A percentile compares a stretch with the other conserved stretches of the same genome.
Conservation (phyloP, 495 filamentous ascomycete species). For the Parmelia sp. region DNA sequence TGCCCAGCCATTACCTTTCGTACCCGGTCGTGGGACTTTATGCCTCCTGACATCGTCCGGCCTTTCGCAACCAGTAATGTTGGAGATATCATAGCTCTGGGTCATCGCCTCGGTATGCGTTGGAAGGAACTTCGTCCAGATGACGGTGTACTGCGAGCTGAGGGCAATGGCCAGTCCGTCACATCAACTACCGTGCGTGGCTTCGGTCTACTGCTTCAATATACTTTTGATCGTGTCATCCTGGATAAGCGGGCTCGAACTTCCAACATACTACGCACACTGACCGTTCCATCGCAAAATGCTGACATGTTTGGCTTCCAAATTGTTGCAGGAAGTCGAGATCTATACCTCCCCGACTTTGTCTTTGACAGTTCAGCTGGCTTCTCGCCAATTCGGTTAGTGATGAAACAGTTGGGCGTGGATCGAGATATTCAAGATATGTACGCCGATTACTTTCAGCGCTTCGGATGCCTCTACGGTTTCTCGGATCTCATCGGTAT, state of each 20-base stretch:
- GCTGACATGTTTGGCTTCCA: constrained; percentile 14
- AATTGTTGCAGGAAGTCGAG: background rate
- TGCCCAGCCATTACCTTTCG: constrained; percentile 19
- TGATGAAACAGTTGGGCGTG: background rate
- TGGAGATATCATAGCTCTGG: constrained; percentile 30
- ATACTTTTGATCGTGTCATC: background rate
- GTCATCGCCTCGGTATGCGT: constrained; percentile 32
- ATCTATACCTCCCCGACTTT: background rate
- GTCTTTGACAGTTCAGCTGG: background rate
- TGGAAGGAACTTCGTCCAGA: constrained; percentile 32
- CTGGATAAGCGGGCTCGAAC: background rate
- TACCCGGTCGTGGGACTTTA: constrained; percentile 34
- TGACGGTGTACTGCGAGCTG: constrained; percentile 30
- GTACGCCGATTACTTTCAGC: constrained; percentile 5
- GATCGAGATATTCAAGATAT: background rate
- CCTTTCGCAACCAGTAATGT: constrained; percentile 31
- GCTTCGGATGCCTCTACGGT: background rate
- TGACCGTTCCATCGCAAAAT: constrained; percentile 7
- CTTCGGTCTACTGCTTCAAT: constrained; percentile 14
- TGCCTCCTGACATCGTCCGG: constrained; percentile 31
- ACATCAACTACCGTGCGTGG: constrained; percentile 26
- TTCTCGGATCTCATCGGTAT: constrained; percentile 15
- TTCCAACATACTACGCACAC: background rate
- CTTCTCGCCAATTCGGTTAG: background rate
- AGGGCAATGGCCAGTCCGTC: constrained; percentile 30